Base-by-base conservation (phyloP, 371 early-diverging fungal genomes). In the Saksenaea vasiformis region DNA sequence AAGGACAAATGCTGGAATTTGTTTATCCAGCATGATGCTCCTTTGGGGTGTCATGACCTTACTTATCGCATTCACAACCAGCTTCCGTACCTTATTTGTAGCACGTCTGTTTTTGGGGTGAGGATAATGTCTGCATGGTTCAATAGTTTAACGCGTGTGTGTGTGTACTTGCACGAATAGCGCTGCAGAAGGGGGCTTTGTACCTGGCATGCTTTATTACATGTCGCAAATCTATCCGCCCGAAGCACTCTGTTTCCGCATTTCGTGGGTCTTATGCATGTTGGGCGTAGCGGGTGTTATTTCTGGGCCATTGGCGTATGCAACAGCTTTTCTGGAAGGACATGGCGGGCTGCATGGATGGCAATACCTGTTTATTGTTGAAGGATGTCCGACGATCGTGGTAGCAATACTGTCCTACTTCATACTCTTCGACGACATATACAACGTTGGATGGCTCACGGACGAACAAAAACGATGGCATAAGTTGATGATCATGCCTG, bases 21-120 rank as follows among this genome's bases (percentile, higher is more conserved):
- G 73, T 71, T 58, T 73, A 36, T 71, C 71, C 1, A 60, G 67
- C 8, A 69, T 68, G 14, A 73, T 77, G 66, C 26, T 71, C 41
- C 58, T 68, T 55, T 77, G 77, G 77, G 73, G 77, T 7, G 54
- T 68, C 13, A 55, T 71, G 2, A 77, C 77, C 15, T 22, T 77
- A 10, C 14, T 60, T 5, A 71, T 62, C 22, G 77, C 73, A 1
- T 73, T 73, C 58, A 63, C 65, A 4, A 67, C 51, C 19, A 61
- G 67, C 24, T 77, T 69, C 47, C 19, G 51, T 17, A 64, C 65
- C 3, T 37, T 77, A 15, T 17, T 69, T 1, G 55, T 61, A 7
- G 58, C 61, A 17, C 56, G 77, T 19, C 56, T 77, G 1, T 37
- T 77, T 17, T 61, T 77, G 39, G 77, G 77, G 77, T 77, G 11